Evolutionary conservation across 2,329 filamentous ascomycete genomes (phyloP).

Genomic region (Fusarium newnesense): DNA sequence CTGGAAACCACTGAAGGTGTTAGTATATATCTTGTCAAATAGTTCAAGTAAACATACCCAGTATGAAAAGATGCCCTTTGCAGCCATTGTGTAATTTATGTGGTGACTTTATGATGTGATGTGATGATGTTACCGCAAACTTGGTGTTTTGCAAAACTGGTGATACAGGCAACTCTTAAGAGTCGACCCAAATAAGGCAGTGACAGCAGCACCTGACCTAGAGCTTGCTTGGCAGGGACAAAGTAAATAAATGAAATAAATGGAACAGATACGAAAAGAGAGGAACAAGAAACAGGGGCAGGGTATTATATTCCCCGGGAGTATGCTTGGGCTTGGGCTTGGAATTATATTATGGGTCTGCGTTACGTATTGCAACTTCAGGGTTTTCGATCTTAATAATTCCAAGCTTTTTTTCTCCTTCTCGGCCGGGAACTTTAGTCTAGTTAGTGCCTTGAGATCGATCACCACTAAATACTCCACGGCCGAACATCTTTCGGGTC

Average conservation of each 20-base stretch:
- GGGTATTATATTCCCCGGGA: conserved; percentile 10
- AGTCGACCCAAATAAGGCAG: conserved; percentile 3
- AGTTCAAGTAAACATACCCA: conserved; percentile 48
- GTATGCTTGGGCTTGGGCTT: background rate
- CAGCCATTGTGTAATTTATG: conserved; percentile 44
- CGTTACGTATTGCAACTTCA: conserved; percentile 11
- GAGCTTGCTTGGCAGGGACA: conserved; percentile 1
- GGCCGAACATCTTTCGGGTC: conserved; percentile 3
- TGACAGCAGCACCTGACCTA: background rate
- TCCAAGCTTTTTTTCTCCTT: conserved; percentile 25
- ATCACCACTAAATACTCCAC: background rate
- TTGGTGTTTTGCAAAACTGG: background rate
- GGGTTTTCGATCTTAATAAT: background rate
- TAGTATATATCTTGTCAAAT: conserved; percentile 28
- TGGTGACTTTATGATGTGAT: background rate
- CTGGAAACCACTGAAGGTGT: conserved; percentile 65
- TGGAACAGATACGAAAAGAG: background rate
- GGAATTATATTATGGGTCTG: conserved; percentile 20
- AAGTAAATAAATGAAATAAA: background rate
- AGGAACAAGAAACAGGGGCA: background rate
- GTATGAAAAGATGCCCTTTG: conserved; percentile 49
- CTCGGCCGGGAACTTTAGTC: conserved; percentile 11
- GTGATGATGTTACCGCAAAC: background rate
- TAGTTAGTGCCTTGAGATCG: background rate
- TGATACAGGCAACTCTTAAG: background rate